These are phyloP conservation scores for Syzygium malaccense DNA, from an alignment of 441 rosid species.

Conservation along the genomic window DNA sequence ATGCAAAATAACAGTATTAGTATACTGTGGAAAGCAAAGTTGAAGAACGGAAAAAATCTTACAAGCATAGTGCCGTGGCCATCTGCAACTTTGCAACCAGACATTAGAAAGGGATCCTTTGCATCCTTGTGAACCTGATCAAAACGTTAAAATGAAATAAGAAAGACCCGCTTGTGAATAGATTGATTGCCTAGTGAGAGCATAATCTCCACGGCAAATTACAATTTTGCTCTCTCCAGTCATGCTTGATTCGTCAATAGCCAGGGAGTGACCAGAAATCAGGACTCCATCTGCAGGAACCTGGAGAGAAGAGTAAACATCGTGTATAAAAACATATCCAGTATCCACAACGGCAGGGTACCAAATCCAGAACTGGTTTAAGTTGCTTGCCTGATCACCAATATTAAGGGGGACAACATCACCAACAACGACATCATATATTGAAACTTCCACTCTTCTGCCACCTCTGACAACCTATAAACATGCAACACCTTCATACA, in stretches of 20 bases:
- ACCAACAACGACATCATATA: slow-evolving; percentile 90
- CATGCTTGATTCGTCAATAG: slow-evolving; percentile 98
- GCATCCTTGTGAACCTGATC: slow-evolving; percentile 69
- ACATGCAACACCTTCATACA: not conserved
- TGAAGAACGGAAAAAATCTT: slow-evolving; percentile 3
- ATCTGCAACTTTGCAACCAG: slow-evolving; percentile 99
- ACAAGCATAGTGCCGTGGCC: slow-evolving; percentile 97
- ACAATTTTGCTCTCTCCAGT: slow-evolving; percentile 99
- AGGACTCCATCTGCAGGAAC: slow-evolving; percentile 97
- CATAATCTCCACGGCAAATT: slow-evolving; percentile 9
- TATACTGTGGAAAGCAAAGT: not conserved
- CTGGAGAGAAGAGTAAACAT: slow-evolving; percentile 21
- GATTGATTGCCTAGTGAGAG: not conserved
- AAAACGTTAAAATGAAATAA: slow-evolving; percentile 2
- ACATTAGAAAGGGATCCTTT: slow-evolving; percentile 77
- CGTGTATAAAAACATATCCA: not conserved
- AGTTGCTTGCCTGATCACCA: slow-evolving; percentile 75
- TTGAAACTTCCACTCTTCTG: slow-evolving; percentile 85
- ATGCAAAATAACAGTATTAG: not conserved
- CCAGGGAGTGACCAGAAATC: slow-evolving; percentile 73
- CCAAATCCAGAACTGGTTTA: not conserved
- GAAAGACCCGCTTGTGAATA: not conserved
- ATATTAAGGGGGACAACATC: slow-evolving; percentile 87
- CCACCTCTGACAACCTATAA: slow-evolving; percentile 84
- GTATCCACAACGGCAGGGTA: not conserved